Evolutionary conservation across 140 eudicot genomes (phyloP), one percentile per base, ranked within the genome.

Genomic region (Cichorium intybus): DNA sequence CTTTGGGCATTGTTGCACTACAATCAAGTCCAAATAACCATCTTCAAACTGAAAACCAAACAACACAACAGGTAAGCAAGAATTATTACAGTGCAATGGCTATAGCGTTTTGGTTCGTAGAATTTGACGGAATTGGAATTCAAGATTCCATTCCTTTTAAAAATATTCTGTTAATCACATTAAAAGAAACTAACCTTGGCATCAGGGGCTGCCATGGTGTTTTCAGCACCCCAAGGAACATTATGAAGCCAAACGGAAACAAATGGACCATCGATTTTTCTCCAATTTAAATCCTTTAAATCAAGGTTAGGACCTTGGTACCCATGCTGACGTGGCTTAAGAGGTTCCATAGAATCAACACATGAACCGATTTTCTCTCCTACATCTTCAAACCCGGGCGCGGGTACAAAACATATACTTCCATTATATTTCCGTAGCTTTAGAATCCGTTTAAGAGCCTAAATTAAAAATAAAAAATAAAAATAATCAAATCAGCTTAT

Each of bases 221-320:
- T 71, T 84, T 92, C 95, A 70, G 84, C 72, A 51, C 95, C 96
- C 98, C 98, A 92, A 10, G 95, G 95, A 53, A 92, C 98, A 75
- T 92, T 92, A 74, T 92, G 98, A 80, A 92, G 87, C 98, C 98
- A 92, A 45, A 92, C 68, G 22, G 96, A 88, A 54, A 92, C 71
- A 76, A 92, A 92, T 6, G 98, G 98, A 10, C 98, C 96, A 3
- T 85, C 74, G 54, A 92, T 75, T 57, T 80, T 85, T 50, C 89
- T 75, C 98, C 98, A 87, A 11, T 71, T 75, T 48, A 67, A 41
- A 59, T 51, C 75, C 56, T 83, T 80, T 45, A 70, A 22, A 31
- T 72, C 83, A 27, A 81, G 12, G 10, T 56, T 59, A n/a, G 95
- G 87, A 68, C 91, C 93, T 22, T 65, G 61, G 68, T 92, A 92